Percentiles rank a stretch among this genome's conserved stretches.
phyloP scores from a whole-genome alignment of 176 grass and related monocot genomes.

The Triticum monococcum region DNA sequence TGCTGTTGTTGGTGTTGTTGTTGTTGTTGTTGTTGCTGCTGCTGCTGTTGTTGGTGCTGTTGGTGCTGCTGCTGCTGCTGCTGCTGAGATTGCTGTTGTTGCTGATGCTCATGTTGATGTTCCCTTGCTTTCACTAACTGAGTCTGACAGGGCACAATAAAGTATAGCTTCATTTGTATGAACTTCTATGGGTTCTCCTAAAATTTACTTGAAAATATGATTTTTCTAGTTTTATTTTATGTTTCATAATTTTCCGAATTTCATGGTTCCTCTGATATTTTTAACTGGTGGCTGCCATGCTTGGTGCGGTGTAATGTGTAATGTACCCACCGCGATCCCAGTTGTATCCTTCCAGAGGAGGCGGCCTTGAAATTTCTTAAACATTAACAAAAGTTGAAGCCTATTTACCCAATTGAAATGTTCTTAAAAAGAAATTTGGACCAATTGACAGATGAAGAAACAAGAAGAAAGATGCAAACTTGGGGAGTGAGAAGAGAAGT shows the following conservation, averaged over 20 bases:
- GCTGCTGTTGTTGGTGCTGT: not conserved
- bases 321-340: not conserved
- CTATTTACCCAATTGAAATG: not conserved
- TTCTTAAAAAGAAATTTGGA: not conserved
- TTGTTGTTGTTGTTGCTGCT: not conserved
- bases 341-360: not conserved
- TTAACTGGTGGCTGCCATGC: not conserved
- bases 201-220: not conserved
- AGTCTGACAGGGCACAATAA: constrained; percentile 11
- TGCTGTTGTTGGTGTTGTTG: not conserved
- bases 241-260: not conserved
- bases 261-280: not conserved
- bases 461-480: not conserved
- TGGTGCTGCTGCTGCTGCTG: not conserved
- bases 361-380: not conserved
- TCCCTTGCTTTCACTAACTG: constrained; percentile 27
- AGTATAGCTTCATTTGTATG: constrained; percentile 9
- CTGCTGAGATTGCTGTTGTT: constrained; percentile 2
- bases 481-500: not conserved
- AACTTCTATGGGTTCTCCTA: not conserved
- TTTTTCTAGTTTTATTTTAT: constrained; percentile 2
- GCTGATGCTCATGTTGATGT: constrained; percentile 18
- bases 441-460: not conserved
- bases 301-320: not conserved
- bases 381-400: not conserved